A percentile compares a stretch with the other conserved stretches of the same genome.
phyloP scores from a whole-genome alignment of 768 basidiomycete species.

The Cyathus striatus region DNA sequence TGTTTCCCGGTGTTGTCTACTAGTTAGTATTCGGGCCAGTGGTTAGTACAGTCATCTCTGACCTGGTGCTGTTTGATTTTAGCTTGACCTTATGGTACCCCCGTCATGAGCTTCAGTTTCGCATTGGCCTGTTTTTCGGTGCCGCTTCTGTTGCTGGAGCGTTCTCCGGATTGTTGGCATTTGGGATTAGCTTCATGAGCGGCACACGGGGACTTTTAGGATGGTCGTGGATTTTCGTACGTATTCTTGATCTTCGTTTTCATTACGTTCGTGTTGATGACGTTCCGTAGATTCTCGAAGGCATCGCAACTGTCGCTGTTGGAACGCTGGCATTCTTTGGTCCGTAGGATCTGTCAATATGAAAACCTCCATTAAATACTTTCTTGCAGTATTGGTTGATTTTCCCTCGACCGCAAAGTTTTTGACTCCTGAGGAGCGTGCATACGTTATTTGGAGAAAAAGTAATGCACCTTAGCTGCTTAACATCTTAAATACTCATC shows the following conservation, averaged over 20 bases:
- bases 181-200: conserved; percentile 47
- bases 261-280: neutral
- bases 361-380: neutral
- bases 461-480: conserved; percentile 28
- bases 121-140: conserved; percentile 61
- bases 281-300: conserved; percentile 51
- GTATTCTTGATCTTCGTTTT: conserved; percentile 9
- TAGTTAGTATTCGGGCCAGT: conserved; percentile 43
- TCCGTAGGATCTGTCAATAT: conserved; percentile 11
- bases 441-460: conserved; percentile 50
- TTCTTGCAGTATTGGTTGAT: conserved; percentile 49
- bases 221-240: conserved; percentile 69
- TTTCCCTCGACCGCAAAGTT: conserved; percentile 56
- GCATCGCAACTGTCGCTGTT: conserved; percentile 53
- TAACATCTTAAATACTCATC: neutral
- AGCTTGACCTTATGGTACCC: conserved; percentile 70
- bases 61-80: neutral
- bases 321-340: conserved; percentile 49
- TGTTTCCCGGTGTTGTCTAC: conserved; percentile 72
- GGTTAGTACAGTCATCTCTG: too few species aligned
- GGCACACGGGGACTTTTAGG: conserved; percentile 40
- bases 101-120: conserved; percentile 51
- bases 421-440: conserved; percentile 54
- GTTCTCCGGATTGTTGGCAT: conserved; percentile 57
- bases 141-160: conserved; percentile 62